A percentile compares a stretch with the other conserved stretches of the same genome.
phyloP scores from a whole-genome alignment of 495 filamentous ascomycete species.

The Aspergillus olivimuriae region DNA sequence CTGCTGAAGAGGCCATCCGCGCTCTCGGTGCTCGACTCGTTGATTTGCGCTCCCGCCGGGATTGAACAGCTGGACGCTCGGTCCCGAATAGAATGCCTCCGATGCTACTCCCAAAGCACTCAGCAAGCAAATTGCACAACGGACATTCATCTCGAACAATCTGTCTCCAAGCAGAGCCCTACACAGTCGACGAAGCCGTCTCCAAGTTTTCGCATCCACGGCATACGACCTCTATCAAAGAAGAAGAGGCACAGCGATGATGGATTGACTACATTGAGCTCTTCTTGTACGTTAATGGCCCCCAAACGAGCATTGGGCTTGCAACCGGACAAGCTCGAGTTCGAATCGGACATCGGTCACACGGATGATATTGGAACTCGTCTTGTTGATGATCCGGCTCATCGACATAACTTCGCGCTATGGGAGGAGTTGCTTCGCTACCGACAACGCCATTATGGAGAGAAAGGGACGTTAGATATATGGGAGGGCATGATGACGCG shows the following conservation, averaged over 20 bases:
- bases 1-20: constrained; percentile 47
- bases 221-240: constrained; percentile 17
- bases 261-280: no score
- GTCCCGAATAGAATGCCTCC: constrained; percentile 20
- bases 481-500: constrained; percentile 54
- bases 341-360: constrained; percentile 49
- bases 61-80: constrained; percentile 30
- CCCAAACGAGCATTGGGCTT: constrained; percentile 14
- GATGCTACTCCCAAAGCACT: constrained; percentile 21
- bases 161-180: background rate
- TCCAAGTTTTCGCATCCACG: constrained; percentile 26
- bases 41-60: constrained; percentile 32
- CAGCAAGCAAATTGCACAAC: constrained; percentile 1
- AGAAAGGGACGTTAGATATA: constrained; percentile 51
- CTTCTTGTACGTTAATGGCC: background rate
- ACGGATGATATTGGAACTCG: constrained; percentile 27
- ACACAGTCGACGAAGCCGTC: constrained; percentile 9
- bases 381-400: constrained; percentile 48
- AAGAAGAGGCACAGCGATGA: background rate
- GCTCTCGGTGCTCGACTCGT: constrained; percentile 40
- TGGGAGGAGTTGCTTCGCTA: constrained; percentile 63
- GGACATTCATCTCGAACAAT: constrained; percentile 1
- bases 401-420: constrained; percentile 47
- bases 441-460: constrained; percentile 53
- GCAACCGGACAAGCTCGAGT: constrained; percentile 30